Base-by-base conservation (phyloP, 2,329 filamentous ascomycete species). In the Diaporthe capsici region DNA sequence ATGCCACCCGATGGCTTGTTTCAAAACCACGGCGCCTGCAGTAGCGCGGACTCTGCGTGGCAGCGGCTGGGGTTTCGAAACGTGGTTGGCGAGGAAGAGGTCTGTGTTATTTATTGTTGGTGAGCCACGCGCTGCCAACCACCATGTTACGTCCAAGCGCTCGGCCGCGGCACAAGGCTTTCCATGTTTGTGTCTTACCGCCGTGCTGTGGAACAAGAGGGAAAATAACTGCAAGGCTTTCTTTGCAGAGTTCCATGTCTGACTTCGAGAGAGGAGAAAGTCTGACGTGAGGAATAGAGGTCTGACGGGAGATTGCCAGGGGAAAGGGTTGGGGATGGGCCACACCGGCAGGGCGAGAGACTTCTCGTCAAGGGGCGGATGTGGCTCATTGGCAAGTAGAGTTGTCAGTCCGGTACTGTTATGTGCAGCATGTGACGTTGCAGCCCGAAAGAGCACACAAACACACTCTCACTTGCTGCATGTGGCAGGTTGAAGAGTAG, bases 1-100 rank as follows among this genome's bases (percentile, higher is more conserved):
- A 68, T 51, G 47, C 28, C 60, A 68, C 63, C 63, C 63, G 63
- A 53, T 53, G 63, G 63, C 63, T 68, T 68, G 63, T 68, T 68
- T 68, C 63, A 68, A 68, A 34, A 51, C 22, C 28, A 25, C 28
- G 22, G 63, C 44, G 63, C 44, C 28, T 68, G 63, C 63, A 68
- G 63, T 68, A 68, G 63, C 34, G 63, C 22, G 22, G 47, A 17
- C 47, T 37, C 22, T 37, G 44, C 47, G 31, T 47, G 39, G 15
- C 42, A 20, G 61, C 9, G 42, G 4, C 13, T 12, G 25, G 47
- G 47, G 63, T 25, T 51, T 68, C 63, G 63, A 68, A 68, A 68
- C 63, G 20, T 51, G 63, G 63, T 53, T 31, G 31, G 44, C 28
- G 12, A 15, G 44, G 28, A 25, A 25, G 44, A 68, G 63, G 63